Evolutionary conservation across 2,329 filamentous ascomycete genomes (phyloP), one percentile per base, ranked within the genome.

Genomic region (Diaporthe capsici): DNA sequence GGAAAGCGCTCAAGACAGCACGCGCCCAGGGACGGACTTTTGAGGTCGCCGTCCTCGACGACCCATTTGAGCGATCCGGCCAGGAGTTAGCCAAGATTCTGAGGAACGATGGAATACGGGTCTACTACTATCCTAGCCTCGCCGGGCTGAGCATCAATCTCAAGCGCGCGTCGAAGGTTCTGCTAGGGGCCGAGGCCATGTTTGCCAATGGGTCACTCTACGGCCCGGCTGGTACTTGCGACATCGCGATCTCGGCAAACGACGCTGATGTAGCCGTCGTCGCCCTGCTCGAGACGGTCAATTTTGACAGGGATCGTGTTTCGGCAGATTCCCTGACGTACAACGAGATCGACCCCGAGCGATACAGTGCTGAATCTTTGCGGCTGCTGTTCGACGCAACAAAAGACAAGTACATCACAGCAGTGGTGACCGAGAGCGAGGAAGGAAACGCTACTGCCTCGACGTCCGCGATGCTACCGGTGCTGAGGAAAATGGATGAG

Each of bases 201-300:
- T 97, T 98, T 86, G 96, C 94, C 79, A 98, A 98, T 84, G 97
- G 97, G 10, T 91, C 94, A 47, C 90, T 99, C 80, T 98, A 97
- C 84, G 96, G 94, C 6, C 92, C 95, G 28, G 92, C 95, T 13
- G 97, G 97, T 76, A 98, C 96, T 4, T 95, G 94, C 34, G 91
- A 97, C 76, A 90, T 98, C 13, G 96, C 96, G 25, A 94, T 97
- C 87, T 92, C 94, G 57, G 96, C 96, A 8, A 91, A 93, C 71
- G 91, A 94, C 74, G 88, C 92, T 28, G 92, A 93, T 75, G 91
- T 96, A 51, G 94, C 94, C 1, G 95, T 98, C 75, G 92, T 97
- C 47, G 95, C 97, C 4, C 94, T 97, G 76, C 98, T 95, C 84
- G 96, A 98, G 86, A 97, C 94, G 5, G 93, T 98, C 86, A 99